Base-by-base conservation (phyloP, 2,329 filamentous ascomycete species). In the Pseudocercospora fuligena region DNA sequence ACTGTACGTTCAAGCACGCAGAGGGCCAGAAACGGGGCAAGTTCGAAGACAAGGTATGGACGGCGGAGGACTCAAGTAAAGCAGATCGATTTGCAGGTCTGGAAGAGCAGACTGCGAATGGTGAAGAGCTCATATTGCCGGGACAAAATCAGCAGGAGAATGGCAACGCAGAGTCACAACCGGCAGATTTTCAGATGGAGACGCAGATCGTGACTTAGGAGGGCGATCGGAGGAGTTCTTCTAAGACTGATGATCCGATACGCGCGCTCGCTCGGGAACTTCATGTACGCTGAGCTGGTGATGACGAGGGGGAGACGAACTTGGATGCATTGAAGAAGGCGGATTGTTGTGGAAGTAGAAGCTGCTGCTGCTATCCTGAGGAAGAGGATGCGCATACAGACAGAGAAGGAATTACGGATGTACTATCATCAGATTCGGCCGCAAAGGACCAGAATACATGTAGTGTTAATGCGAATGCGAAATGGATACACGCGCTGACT, bases 21-120 rank as follows among this genome's bases (percentile, higher is more conserved):
- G 93, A 96, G 63, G 95, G 94, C 12, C 95, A 99, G 77, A 86
- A 87, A 82, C 89, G 92, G 73, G 93, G 92, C 60, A 88, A 87
- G 14, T 94, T 93, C 80, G 87, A 90, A 68, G 92, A 96, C 79
- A 97, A 97, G 82, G 92, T 96, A 29, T 98, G 94, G 94, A 93
- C 90, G 19, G 87, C 92, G 2, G 87, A 85, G 40, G 82, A 69
- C 51, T 66, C 69, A 21, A 69, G 73, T 21, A 75, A 73, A 66
- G 66, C 67, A 12, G 71, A 74, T 9, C 63, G 74, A 11, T 77
- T 76, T 40, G 72, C 71, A 33, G 72, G 70, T 40, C 65, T 76
- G 51, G 66, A 70, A 23, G 66, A 65, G 65, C 63, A 67, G 43
- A 68, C 62, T 25, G 73, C 72, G 8, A 65, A 68, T 12, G 69